Evolutionary conservation across 2,329 filamentous ascomycete genomes (phyloP), one percentile per base, ranked within the genome.

Genomic region (Apiospora aurea): DNA sequence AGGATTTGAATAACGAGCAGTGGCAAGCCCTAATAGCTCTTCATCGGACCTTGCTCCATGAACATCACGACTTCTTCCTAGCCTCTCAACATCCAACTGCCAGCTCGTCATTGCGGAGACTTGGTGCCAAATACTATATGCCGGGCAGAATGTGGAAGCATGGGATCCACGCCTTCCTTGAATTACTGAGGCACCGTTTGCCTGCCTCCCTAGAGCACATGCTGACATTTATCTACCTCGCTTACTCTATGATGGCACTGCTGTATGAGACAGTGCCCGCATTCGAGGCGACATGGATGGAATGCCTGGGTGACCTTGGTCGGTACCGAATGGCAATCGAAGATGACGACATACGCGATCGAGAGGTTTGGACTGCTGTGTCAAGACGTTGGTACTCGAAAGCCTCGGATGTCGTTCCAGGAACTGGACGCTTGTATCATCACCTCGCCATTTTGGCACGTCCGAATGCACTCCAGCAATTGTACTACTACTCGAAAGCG

Each of bases 101-200:
- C 0, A 93, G 88, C 34, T 86, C 87, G 0, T 89, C 91, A 0
- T 80, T 98, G 0, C 87, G 89, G 3, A 85, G 89, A 0, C 81
- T 98, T 0, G 92, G 95, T 0, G 87, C 88, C 0, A 96, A 96
- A 73, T 97, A 97, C 76, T 91, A 91, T 0, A 98, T 98, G 94
- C 95, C 96, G 0, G 94, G 94, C 0, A 86, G 96, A 0, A 96
- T 98, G 93, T 98, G 96, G 96, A 88, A 94, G 0, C 94, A 97
- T 76, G 96, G 94, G 0, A 98, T 98, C 4, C 94, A 97, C 78
- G 91, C 90, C 0, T 96, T 96, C 72, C 85, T 97, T 0, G 94
- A 97, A 75, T 80, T 97, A 0, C 81, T 97, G 0, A 86, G 94
- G 0, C 90, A 94, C 75, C 88, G 91, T 2, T 83, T 97, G 0